These are phyloP conservation scores for Prunus padus DNA, from an alignment of 306 rosid species.

Conservation along the genomic window DNA sequence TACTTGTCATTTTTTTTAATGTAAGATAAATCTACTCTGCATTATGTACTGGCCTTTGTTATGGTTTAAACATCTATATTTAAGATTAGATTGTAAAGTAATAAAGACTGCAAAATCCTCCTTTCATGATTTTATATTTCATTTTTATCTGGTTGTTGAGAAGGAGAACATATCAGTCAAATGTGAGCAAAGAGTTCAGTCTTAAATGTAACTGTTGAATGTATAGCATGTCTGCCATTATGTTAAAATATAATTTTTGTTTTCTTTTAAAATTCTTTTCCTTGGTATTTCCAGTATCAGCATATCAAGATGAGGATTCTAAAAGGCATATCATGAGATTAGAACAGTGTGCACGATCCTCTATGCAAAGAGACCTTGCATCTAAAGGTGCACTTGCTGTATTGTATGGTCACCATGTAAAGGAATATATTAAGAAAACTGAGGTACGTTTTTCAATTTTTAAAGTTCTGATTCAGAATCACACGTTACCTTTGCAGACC, in stretches of 20 bases:
- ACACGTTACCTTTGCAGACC: neutral
- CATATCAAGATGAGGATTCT: constrained; percentile 51
- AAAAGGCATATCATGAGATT: constrained; percentile 69
- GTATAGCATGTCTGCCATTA: neutral
- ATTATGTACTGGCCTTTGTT: neutral
- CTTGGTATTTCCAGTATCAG: constrained; percentile 39
- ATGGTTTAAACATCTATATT: no score
- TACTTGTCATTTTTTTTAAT: neutral
- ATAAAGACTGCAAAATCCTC: no score
- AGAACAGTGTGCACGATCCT: constrained; percentile 69
- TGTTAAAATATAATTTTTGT: neutral
- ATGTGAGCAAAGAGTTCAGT: constrained; percentile 2
- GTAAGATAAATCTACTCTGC: neutral
- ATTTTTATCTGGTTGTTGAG: neutral
- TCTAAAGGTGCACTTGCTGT: constrained; percentile 70
- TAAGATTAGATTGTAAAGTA: neutral
- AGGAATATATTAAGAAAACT: constrained; percentile 58
- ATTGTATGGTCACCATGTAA: constrained; percentile 61
- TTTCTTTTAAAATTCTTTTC: neutral
- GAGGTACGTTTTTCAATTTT: constrained; percentile 43
- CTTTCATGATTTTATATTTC: neutral
- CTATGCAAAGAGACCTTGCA: constrained; percentile 53
- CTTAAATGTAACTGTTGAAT: neutral
- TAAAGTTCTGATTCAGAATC: neutral
- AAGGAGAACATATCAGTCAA: neutral